Base-by-base conservation (phyloP, 352 stramenopile genomes). In the Phytophthora palmivora region DNA sequence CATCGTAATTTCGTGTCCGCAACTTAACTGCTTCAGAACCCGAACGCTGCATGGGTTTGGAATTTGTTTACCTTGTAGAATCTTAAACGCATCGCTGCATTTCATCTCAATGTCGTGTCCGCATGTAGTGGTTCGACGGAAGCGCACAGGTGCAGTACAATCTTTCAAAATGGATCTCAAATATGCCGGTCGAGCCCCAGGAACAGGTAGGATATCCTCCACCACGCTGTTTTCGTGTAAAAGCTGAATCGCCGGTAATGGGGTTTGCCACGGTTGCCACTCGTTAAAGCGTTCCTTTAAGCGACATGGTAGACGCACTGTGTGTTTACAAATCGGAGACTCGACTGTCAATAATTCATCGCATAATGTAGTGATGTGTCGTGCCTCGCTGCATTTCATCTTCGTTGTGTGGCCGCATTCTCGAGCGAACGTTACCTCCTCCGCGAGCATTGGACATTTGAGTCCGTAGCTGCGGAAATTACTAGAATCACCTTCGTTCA, bases 101-200 rank as follows among this genome's bases (percentile, higher is more conserved):
- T 81, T 79, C 45, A 88, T 64, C 7, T 85, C 72, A 10, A 79
- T 49, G 28, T 87, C 74, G 34, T 92, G 84, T n/a, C 74, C 82
- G 44, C 84, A 91, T 0, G 69, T 71, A 5, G 37, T 73, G 0
- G 65, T 54, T 18, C 82, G 63, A 34, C 70, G 63, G 37, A 86
- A 72, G 1, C 83, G 36, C 12, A 91, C 45, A 14, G 70, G 63
- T 4, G 56, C 42, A 32, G 55, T 51, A 56, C 84, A 91, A 5
- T 65, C 45, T 9, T 76, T 78, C 1, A 88, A 12, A 12, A 74
- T 58, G 3, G 67, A 18, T 46, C 43, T 56, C 0, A 89, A 26
- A 1, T 47, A 50, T 30, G 41, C 9, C 0, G 81, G 76, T 8
- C 65, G 45, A 12, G 66, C 16, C 2, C 45, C 19, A 28, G 79